Conservation (phyloP, 2,329 filamentous ascomycete species). For the Alternaria arborescens region DNA sequence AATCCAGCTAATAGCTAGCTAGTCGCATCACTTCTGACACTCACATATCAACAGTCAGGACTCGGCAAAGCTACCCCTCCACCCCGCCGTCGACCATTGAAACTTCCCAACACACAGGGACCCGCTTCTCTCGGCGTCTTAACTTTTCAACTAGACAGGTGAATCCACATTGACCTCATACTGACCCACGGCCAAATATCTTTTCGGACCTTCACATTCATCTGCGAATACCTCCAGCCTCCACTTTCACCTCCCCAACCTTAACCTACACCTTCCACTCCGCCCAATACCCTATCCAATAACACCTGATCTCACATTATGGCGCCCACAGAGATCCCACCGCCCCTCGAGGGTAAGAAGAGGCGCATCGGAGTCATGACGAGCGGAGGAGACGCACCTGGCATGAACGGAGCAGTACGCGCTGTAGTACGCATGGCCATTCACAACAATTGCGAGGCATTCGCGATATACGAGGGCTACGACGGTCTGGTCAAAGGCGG, state of each 20-base stretch:
- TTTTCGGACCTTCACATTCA: constrained; percentile 13
- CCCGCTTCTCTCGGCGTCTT: constrained; percentile 29
- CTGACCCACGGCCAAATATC: constrained; percentile 26
- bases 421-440: constrained; percentile 93
- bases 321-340: constrained; percentile 43
- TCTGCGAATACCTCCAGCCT: constrained; percentile 14
- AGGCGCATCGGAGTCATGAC: constrained; percentile 89
- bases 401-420: constrained; percentile 92
- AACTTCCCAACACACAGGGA: constrained; percentile 35
- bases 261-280: constrained; percentile 6
- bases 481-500: constrained; percentile 92
- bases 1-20: not conserved
- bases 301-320: constrained; percentile 25
- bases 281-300: constrained; percentile 10
- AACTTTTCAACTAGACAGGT: constrained; percentile 25
- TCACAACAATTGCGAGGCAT: constrained; percentile 67
- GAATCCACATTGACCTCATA: constrained; percentile 39
- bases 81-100: constrained; percentile 9
- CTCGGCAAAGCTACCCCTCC: constrained; percentile 25
- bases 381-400: constrained; percentile 90
- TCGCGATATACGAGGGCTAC: constrained; percentile 83
- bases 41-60: not conserved
- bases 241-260: constrained; percentile 12
- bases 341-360: constrained; percentile 58
- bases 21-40: constrained; percentile 1